Conservation (phyloP, 2,329 filamentous ascomycete species). For the Aspergillus jensenii region DNA sequence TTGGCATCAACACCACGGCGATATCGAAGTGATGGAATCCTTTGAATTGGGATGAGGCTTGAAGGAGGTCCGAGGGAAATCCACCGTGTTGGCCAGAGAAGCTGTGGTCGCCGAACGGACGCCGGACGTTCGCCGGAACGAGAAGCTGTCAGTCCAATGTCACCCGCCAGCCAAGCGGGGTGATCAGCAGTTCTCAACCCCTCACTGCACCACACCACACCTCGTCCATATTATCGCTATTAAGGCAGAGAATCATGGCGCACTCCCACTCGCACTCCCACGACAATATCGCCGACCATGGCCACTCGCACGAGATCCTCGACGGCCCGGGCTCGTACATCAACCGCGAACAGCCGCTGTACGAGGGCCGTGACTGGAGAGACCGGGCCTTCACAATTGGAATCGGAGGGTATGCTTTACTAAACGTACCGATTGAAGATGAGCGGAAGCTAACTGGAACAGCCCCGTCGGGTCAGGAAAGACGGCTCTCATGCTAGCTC, state of each 20-base stretch:
- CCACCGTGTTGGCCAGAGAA: too few relatives aligned
- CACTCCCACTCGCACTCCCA: conserved; percentile 50
- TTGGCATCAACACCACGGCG: background rate
- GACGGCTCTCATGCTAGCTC: conserved; percentile 91
- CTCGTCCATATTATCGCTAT: background rate
- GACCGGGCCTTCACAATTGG: conserved; percentile 92
- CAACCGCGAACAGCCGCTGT: conserved; percentile 88
- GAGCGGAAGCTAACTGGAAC: background rate
- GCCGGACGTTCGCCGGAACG: background rate
- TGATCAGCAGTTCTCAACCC: background rate
- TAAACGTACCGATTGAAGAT: background rate
- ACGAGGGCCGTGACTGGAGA: conserved; percentile 82
- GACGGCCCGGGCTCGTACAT: conserved; percentile 89
- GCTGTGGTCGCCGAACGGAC: background rate
- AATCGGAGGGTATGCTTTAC: conserved; percentile 78
- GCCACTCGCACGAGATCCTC: conserved; percentile 93
- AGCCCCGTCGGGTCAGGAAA: conserved; percentile 97
- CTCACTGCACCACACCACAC: background rate
- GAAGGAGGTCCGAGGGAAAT: too few relatives aligned
- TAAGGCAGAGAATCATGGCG: conserved; percentile 21
- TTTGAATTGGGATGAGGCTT: background rate
- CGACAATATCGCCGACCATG: conserved; percentile 66
- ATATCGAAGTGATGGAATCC: background rate
- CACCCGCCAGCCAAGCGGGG: background rate
- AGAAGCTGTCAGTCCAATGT: background rate